Conservation (phyloP, 345 rosid species). For the Cardiospermum halicacabum region DNA sequence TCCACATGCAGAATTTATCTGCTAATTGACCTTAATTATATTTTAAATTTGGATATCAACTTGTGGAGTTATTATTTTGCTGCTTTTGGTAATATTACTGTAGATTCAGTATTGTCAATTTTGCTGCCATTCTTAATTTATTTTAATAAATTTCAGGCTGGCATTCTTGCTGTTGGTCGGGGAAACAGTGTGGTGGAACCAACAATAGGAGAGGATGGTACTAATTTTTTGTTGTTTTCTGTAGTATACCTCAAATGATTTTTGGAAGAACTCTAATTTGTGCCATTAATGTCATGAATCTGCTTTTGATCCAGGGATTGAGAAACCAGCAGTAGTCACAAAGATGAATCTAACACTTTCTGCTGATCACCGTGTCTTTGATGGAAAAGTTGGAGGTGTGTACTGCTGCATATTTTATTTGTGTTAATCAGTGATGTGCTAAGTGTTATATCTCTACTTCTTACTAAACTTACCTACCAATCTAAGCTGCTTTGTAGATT, state of each 20-base stretch:
- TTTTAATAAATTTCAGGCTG: slow-evolving; percentile 47
- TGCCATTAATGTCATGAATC: slow-evolving; percentile 7
- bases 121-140: neutral
- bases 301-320: slow-evolving; percentile 47
- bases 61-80: neutral
- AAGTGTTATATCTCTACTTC: neutral
- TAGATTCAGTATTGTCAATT: neutral
- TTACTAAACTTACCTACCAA: neutral
- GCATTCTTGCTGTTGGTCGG: slow-evolving; percentile 93
- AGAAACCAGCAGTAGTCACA: slow-evolving; percentile 62
- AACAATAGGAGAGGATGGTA: slow-evolving; percentile 63
- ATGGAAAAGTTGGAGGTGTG: slow-evolving; percentile 89
- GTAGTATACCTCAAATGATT: neutral
- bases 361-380: slow-evolving; percentile 92
- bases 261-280: neutral
- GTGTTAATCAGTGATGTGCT: neutral
- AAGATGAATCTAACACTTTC: slow-evolving; percentile 86
- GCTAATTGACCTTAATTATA: neutral
- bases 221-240: slow-evolving; percentile 16
- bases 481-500: neutral
- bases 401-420: slow-evolving; percentile 1
- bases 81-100: neutral
- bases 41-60: neutral
- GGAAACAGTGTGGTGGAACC: slow-evolving; percentile 89
- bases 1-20: neutral